Base-by-base conservation (phyloP, 2,329 filamentous ascomycete species). In the Tolypocladium endophyticum region DNA sequence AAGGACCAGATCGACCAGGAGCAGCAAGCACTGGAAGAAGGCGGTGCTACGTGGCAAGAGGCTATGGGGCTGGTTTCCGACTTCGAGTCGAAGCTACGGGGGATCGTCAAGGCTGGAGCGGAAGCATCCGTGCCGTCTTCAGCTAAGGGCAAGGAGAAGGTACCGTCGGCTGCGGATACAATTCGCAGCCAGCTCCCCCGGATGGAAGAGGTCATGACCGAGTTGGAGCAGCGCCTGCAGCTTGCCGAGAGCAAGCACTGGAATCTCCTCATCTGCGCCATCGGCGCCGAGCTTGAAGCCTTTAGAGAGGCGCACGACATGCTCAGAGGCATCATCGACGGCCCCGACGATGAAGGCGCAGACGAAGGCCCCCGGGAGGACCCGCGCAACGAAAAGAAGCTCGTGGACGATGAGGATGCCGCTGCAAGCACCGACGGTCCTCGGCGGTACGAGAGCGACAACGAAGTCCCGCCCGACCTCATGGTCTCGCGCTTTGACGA, bases 221-320 rank as follows among this genome's bases (percentile, higher is more conserved):
- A 80, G 3, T 72, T 93, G 4, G 79, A 85, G 58, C 72, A 77
- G 20, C 78, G 80, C 25, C 67, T 86, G 33, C 73, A 77, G 1
- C 68, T 79, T 2, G 86, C 86, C 0, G 83, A 88, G 61, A 74
- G 77, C 1, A 82, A 82, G 60, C 79, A 81, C 20, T 93, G 89
- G 89, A 92, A 87, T 60, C 74, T 92, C 20, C 77, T 93, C 23
- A 85, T 92, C 5, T 89, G 84, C 57, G 88, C 88, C 14, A 85
- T 93, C 39, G 87, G 88, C 0, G 89, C 89, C 0, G 89, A 90
- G 69, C 68, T 89, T 1, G 85, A 87, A 61, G 86, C 87, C 2
- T 86, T 89, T 61, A 75, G 74, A 38, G 81, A 87, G 66, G 86
- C 85, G 1, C 79, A 81, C 64, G 71, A 76, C 3, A 76, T 90